Conservation (phyloP, 345 rosid genomes). For the Stellera chamaejasme region DNA sequence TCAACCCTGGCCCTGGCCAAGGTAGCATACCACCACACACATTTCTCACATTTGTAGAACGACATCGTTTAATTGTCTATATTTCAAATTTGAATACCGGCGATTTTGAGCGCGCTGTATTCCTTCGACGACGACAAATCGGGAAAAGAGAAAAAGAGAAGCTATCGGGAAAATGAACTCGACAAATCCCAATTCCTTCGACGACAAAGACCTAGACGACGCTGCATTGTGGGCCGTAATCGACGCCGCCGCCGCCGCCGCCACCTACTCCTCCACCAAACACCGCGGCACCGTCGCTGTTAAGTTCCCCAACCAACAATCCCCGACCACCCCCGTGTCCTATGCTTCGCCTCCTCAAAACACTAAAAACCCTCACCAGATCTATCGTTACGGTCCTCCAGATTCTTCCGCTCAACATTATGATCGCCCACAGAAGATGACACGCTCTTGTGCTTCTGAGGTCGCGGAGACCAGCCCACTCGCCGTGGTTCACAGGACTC, state of each 20-base stretch:
- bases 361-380: constrained; percentile 2
- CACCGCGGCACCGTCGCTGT: constrained; percentile 49
- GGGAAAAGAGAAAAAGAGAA: no score
- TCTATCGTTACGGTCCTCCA: constrained; percentile 20
- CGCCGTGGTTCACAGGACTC: constrained; percentile 34
- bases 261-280: constrained; percentile 51
- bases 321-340: constrained; percentile 48
- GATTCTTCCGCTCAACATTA: not conserved
- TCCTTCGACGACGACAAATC: not conserved
- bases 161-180: constrained; percentile 10
- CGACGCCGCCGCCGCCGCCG: constrained; percentile 87
- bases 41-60: no score
- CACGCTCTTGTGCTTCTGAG: constrained; percentile 39
- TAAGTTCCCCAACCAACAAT: constrained; percentile 44
- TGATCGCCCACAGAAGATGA: constrained; percentile 44
- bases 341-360: constrained; percentile 35
- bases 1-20: no score
- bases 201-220: constrained; percentile 90
- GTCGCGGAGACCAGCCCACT: constrained; percentile 47
- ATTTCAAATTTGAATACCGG: constrained; percentile 8
- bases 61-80: not conserved
- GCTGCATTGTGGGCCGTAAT: constrained; percentile 91
- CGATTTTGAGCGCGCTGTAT: not conserved
- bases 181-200: constrained; percentile 26
- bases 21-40: no score